Evolutionary conservation across 2,329 filamentous ascomycete species (phyloP).

Genomic region (Plectosphaerella sp.): DNA sequence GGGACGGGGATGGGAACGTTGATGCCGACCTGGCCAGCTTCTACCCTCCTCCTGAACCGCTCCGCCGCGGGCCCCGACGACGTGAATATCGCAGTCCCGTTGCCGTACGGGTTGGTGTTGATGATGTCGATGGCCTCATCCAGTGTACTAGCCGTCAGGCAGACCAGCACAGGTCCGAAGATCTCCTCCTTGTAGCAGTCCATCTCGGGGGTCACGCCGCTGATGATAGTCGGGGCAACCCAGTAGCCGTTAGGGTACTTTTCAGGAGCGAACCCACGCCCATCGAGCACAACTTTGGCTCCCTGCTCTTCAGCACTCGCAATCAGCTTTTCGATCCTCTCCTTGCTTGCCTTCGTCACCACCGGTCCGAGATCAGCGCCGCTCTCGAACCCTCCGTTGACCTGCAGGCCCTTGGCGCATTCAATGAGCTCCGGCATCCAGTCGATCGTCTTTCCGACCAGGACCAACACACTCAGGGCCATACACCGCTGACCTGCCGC

Average conservation of each 20-base stretch:
- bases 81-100: conserved; percentile 29
- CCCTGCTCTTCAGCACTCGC: conserved; percentile 16
- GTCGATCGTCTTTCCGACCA: conserved; percentile 61
- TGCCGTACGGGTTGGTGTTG: conserved; percentile 27
- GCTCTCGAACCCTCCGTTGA: conserved; percentile 16
- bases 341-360: neutral
- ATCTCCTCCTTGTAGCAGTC: conserved; percentile 29
- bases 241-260: conserved; percentile 9
- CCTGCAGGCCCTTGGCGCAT: conserved; percentile 50
- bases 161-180: conserved; percentile 28
- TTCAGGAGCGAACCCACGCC: conserved; percentile 13
- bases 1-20: conserved; percentile 20
- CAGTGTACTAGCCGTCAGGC: conserved; percentile 24
- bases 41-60: conserved; percentile 23
- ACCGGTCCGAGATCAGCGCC: conserved; percentile 49
- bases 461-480: conserved; percentile 62
- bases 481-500: conserved; percentile 67
- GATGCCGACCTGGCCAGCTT: conserved; percentile 18
- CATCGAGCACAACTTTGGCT: conserved; percentile 12
- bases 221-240: conserved; percentile 27
- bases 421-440: conserved; percentile 62
- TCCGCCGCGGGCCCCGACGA: conserved; percentile 22
- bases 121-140: conserved; percentile 27
- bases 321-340: conserved; percentile 15
- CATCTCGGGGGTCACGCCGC: conserved; percentile 26